phyloP scores from a whole-genome alignment of 2,329 filamentous ascomycete genomes.

The Nemania serpens region DNA sequence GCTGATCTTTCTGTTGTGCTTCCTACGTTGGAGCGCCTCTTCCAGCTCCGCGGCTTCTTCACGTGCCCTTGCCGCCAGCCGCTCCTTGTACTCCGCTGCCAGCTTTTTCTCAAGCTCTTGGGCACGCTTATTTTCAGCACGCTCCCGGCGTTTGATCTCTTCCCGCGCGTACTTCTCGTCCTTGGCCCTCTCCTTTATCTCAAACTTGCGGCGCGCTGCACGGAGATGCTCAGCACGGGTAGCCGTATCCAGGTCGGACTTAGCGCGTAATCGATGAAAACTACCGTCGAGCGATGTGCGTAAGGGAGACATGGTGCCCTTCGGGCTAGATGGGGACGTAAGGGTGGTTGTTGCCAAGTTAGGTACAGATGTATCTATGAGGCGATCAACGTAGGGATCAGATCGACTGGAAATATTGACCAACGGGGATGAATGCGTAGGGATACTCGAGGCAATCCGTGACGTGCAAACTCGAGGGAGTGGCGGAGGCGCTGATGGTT shows the following conservation, averaged over 20 bases:
- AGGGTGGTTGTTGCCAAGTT: slow-evolving; percentile 32
- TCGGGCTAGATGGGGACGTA: slow-evolving; percentile 44
- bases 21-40: slow-evolving; percentile 38
- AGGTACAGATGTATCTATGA: slow-evolving; percentile 44
- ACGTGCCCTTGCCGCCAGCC: slow-evolving; percentile 48
- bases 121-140: slow-evolving; percentile 61
- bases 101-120: slow-evolving; percentile 54
- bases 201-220: slow-evolving; percentile 65
- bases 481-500: slow-evolving; percentile 25
- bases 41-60: slow-evolving; percentile 43
- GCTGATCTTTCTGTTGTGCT: slow-evolving; percentile 41
- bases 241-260: slow-evolving; percentile 62
- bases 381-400: slow-evolving; percentile 50
- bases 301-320: slow-evolving; percentile 55
- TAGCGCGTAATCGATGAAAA: slow-evolving; percentile 62
- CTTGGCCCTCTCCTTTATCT: slow-evolving; percentile 64
- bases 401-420: slow-evolving; percentile 54
- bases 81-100: slow-evolving; percentile 52
- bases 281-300: slow-evolving; percentile 63
- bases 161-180: slow-evolving; percentile 66
- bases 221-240: slow-evolving; percentile 62
- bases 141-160: slow-evolving; percentile 62
- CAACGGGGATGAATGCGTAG: slow-evolving; percentile 45
- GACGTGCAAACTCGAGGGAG: slow-evolving; percentile 47
- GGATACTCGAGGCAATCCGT: slow-evolving; percentile 40